Base-by-base conservation (phyloP, 768 basidiomycete species). In the Mycena pura region DNA sequence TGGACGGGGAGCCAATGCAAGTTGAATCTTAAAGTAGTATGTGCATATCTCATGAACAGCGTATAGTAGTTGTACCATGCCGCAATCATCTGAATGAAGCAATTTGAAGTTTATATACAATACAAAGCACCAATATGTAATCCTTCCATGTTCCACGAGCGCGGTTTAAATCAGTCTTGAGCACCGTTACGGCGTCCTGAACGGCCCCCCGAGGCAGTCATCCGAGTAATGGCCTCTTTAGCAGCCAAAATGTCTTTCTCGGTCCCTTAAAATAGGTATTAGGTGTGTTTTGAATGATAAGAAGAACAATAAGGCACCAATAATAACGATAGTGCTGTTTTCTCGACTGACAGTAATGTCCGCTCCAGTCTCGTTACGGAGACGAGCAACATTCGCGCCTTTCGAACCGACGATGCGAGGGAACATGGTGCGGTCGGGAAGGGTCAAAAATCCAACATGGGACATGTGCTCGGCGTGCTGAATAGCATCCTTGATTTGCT, bases 341-440 rank as follows among this genome's bases (percentile, higher is more conserved):
- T 95, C 95, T 64, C 92, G 87, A 73, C 93, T 87, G 54, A 98
- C 93, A 40, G 86, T 92, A 68, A 98, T 95, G 71, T 96, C 94
- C 54, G 95, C 91, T 39, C 93, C 92, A 51, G 92, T 96, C 76
- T 95, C 94, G 50, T 84, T 84, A 55, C 95, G 87, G 51, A 98
- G 83, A 47, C 95, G 90, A 51, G 90, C 83, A 49, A 98, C 92
- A 68, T 94, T 98, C 25, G 93, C 80, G 52, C 95, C 95, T 77
- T 96, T 96, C 11, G 90, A 78, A 36, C 96, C 96, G 63, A 98
- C 94, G 67, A 98, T 96, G 66, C 93, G 84, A 14, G 96, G 95
- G 86, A 98, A 98, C 31, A 84, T 84, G 32, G 89, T 85, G 63
- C 94, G 88, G 72, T 95, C 91, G 38, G 86, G 78, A 39, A 96